Base-by-base conservation (phyloP, 2,329 filamentous ascomycete species). In the Cordyceps cateniannulata region DNA sequence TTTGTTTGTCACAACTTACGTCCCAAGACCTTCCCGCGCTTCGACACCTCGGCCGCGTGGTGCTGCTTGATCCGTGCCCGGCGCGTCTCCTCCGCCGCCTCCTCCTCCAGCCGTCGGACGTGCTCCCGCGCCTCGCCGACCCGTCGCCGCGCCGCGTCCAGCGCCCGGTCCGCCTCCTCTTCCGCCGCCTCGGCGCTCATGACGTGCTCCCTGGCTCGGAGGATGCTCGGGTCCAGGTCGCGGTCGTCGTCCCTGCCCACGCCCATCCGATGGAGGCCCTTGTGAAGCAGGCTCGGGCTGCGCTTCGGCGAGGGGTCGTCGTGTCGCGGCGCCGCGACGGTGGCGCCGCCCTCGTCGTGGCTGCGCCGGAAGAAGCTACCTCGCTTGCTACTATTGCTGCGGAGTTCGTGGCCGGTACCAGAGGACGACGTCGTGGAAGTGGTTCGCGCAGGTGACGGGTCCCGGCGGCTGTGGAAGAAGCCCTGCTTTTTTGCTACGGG, bases 21-120 rank as follows among this genome's bases (percentile, higher is more conserved):
- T 60, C 87, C 86, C 62, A 89, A 81, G n/a, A 82, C 80, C 72
- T 86, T 85, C n/a, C 84, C 86, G 57, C 85, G 78, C 82, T 87
- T 89, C 6, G 83, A 85, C 32, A 89, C 80, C 67, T 84, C 82
- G 66, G 77, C 80, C 1, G 86, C 87, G 68, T 89, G 83, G 57
- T 79, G 77, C 72, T 87, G 81, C 81, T 90, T 89, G 56, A 89
- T 82, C 79, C 85, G 87, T 1, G 86, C 86, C 47, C 81, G 72
- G 24, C 85, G 76, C 2, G 86, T 83, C 69, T 88, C 85, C 72
- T 87, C 85, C 66, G 79, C 79, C 1, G 86, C 86, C 74, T 90
- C 87, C 56, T 79, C 70, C 76, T 89, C 87, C 4, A 90, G 73
- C 16, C 77, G 73, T 73, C 80, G 83, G 2, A 88, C 84, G 63